Percentiles rank a stretch among this genome's conserved stretches.
phyloP scores from a whole-genome alignment of 345 rosid genomes.

The Euclidium syriacum region DNA sequence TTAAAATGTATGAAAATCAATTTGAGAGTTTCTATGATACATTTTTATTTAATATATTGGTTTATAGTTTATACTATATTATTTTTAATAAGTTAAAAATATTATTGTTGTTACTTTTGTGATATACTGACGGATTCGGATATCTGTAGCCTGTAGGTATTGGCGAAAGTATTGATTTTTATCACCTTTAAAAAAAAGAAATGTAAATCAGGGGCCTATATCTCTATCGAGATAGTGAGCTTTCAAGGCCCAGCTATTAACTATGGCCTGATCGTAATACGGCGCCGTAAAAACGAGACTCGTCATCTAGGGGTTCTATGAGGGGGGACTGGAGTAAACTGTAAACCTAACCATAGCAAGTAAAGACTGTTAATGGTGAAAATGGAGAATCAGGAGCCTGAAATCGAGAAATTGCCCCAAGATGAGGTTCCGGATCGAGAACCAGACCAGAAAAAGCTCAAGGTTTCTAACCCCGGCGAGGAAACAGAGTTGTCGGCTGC shows the following conservation, averaged over 20 bases:
- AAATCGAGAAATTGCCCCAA: slow-evolving; percentile 10
- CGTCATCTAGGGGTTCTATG: slow-evolving; percentile 35
- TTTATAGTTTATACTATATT: no score
- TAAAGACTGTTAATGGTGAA: neutral
- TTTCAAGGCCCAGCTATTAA: neutral
- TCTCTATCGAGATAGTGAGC: neutral
- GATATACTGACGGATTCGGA: no score
- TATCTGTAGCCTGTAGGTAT: no score
- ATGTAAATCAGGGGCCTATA: neutral
- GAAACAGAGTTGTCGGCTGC: slow-evolving; percentile 27
- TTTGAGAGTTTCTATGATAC: no score
- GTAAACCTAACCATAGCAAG: slow-evolving; percentile 1
- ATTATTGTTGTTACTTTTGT: no score
- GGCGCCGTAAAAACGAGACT: neutral
- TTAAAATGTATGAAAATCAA: no score
- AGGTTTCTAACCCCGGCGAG: slow-evolving; percentile 49
- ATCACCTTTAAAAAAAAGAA: no score
- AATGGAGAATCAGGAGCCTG: slow-evolving; percentile 33
- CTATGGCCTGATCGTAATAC: neutral
- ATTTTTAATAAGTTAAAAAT: no score
- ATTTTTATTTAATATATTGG: no score
- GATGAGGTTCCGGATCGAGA: slow-evolving; percentile 45
- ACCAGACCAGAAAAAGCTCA: slow-evolving; percentile 57
- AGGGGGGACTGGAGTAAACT: neutral
- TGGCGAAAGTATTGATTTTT: no score